Evolutionary conservation across 768 basidiomycete genomes (phyloP).

Genomic region (Lactarius trivialis): DNA sequence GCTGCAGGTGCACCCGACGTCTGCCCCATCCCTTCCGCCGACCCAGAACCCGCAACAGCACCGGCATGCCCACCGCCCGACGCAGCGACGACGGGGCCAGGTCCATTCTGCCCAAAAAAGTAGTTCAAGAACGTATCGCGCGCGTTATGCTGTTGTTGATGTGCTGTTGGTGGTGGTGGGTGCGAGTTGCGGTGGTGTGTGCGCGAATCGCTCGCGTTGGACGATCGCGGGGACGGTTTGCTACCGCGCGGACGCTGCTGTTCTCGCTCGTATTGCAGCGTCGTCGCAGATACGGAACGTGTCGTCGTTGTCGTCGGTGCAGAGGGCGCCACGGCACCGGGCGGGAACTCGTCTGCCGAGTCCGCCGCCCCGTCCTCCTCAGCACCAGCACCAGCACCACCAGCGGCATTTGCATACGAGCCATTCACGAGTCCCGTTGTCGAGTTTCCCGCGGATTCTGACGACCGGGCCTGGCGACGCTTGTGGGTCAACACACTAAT

Average conservation of each 20-base stretch:
- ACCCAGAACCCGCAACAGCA: constrained; percentile 30
- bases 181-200: constrained; percentile 17
- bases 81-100: constrained; percentile 53
- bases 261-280: constrained; percentile 71
- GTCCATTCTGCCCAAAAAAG: constrained; percentile 91
- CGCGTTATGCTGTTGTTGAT: constrained; percentile 35
- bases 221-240: constrained; percentile 33
- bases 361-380: constrained; percentile 70
- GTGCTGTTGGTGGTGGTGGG: background rate
- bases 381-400: constrained; percentile 21
- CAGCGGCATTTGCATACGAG: constrained; percentile 20
- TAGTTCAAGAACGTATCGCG: constrained; percentile 94
- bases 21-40: constrained; percentile 33
- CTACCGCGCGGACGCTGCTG: constrained; percentile 56
- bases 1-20: constrained; percentile 47
- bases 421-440: constrained; percentile 40
- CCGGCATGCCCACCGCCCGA: background rate
- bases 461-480: constrained; percentile 47
- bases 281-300: constrained; percentile 73
- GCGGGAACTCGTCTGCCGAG: constrained; percentile 45
- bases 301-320: constrained; percentile 37
- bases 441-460: constrained; percentile 37
- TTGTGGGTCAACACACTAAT: too few species aligned
- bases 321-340: constrained; percentile 47
- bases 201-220: constrained; percentile 23